A percentile compares a stretch with the other conserved stretches of the same genome.
Evolutionary conservation across 2,329 filamentous ascomycete genomes (phyloP).

Genomic region (Ophiosphaerella herpotricha): DNA sequence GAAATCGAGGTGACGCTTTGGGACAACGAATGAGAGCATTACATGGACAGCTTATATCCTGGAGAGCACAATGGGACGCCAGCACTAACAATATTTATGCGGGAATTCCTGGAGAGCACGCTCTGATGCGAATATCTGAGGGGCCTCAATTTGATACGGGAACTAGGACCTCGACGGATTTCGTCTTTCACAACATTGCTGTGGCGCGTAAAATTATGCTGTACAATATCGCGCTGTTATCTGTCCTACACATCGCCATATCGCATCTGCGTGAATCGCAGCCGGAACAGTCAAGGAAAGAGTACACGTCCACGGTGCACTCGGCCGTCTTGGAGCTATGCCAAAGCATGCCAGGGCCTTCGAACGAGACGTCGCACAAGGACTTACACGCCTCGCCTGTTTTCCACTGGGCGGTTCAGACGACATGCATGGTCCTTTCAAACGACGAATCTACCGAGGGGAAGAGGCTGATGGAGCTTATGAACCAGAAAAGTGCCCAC

Average conservation of each 20-base stretch:
- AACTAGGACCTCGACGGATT: not conserved
- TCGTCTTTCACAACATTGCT: constrained; percentile 9
- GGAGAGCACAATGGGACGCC: not conserved
- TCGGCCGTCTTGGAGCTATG: constrained; percentile 24
- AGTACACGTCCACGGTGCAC: constrained; percentile 13
- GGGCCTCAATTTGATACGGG: not conserved
- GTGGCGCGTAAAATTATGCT: constrained; percentile 29
- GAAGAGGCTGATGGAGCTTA: constrained; percentile 10
- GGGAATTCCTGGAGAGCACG: not conserved
- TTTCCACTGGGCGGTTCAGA: constrained; percentile 28
- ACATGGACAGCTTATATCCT: not conserved
- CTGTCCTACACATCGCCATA: constrained; percentile 26
- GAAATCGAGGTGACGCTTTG: not conserved
- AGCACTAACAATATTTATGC: not conserved
- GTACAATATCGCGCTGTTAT: constrained; percentile 35
- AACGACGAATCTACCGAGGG: constrained; percentile 18
- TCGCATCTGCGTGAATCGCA: constrained; percentile 6
- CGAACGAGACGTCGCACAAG: constrained; percentile 8
- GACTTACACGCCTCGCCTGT: constrained; percentile 15
- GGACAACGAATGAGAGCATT: not conserved
- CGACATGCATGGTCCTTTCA: constrained; percentile 20
- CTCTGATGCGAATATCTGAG: not conserved
- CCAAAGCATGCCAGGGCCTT: constrained; percentile 25
- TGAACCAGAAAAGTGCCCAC: constrained; percentile 3
- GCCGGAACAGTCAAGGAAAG: not conserved